Base-by-base conservation (phyloP, 129 eudicot species). In the Solidago caesia region DNA sequence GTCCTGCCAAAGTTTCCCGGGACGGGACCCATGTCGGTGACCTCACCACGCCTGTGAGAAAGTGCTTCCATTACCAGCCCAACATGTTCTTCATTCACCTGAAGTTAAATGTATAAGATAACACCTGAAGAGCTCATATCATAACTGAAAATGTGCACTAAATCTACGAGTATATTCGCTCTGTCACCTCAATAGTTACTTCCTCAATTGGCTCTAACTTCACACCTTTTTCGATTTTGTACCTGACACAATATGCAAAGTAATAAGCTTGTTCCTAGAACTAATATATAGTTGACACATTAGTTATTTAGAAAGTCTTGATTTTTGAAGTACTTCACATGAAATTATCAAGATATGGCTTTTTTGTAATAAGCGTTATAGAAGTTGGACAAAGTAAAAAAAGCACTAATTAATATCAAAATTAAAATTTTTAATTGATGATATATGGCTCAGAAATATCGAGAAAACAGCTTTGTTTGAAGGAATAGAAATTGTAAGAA, bases 161-260 rank as follows among this genome's bases (percentile, higher is more conserved):
- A 9, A 75, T 64, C 71, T 27, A 41, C 12, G 62, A 48, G 51
- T 44, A 72, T 26, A 25, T 67, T 7, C 8, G 27, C 13, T 60
- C 43, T 29, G 69, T 53, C 64, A 89, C 99, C 96, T 88, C 99
- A 51, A 94, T 85, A 15, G 96, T 94, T 58, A 94, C 99, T 94
- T 94, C 99, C 81, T 94, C 99, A 70, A 94, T 79, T 61, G 99
- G 99, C 84, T 94, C 99, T 68, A 94, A 86, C 91, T 85, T 94
- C 71, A 82, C 81, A 43, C 89, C 84, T 0, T 85, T 87, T 76
- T 88, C 96, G 26, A 16, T 77, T 78, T 94, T 88, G 80, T 94
- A 94, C 98, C 98, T 94, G 81, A 80, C 51, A 46, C 44, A 70
- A 75, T 10, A 51, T 8, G 73, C 14, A 71, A 70, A 68, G 2